A percentile compares a stretch with the other conserved stretches of the same genome.
Evolutionary conservation across 768 basidiomycete genomes (phyloP).

Genomic region (Hericium alpestre): DNA sequence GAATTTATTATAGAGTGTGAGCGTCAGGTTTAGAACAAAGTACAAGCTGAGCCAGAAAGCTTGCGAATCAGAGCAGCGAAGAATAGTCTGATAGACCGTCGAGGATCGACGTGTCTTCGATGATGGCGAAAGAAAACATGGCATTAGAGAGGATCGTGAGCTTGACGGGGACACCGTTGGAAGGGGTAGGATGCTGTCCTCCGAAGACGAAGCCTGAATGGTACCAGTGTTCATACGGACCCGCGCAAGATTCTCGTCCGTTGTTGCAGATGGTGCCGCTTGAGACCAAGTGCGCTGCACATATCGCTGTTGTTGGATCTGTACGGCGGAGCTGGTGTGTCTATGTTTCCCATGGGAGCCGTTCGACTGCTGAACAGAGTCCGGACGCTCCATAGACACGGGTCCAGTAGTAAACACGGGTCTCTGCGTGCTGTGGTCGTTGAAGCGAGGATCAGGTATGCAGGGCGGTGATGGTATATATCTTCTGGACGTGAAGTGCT

Average conservation of each 20-base stretch:
- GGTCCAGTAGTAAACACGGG: neutral
- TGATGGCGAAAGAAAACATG: neutral
- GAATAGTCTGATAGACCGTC: neutral
- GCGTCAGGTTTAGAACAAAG: conserved; percentile 81
- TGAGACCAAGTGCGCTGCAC: neutral
- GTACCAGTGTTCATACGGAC: neutral
- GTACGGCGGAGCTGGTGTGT: neutral
- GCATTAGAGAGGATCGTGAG: conserved; percentile 16
- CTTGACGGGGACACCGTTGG: neutral
- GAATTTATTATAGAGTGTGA: conserved; percentile 93
- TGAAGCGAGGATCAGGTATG: neutral
- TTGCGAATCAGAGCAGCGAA: conserved; percentile 2
- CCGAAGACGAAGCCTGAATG: neutral
- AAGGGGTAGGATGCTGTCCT: neutral
- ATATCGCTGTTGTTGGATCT: neutral
- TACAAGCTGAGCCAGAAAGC: conserved; percentile 68
- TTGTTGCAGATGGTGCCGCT: neutral
- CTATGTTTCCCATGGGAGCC: neutral
- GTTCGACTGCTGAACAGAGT: neutral
- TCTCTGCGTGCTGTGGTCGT: neutral
- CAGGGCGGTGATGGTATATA: neutral
- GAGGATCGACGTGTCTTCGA: neutral
- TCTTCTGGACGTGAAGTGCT: neutral
- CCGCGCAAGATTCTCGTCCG: neutral
- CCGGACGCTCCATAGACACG: neutral